These are phyloP conservation scores for Fusarium protoensiforme DNA, from an alignment of 2,329 filamentous ascomycete genomes.

Conservation along the genomic window DNA sequence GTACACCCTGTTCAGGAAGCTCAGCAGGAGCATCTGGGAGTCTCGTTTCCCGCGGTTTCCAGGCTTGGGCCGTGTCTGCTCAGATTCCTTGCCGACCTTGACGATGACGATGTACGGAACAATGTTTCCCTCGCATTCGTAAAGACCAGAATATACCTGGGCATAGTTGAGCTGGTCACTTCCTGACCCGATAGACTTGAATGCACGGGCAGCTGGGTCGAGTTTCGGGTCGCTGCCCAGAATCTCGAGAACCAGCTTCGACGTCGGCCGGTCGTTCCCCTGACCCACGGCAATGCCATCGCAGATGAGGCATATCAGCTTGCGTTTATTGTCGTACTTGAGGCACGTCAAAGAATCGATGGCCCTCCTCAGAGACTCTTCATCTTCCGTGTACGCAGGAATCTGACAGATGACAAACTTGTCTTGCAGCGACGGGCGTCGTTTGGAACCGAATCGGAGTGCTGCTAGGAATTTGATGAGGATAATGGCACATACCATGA, in stretches of 20 bases:
- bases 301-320: conserved; percentile 95
- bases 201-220: conserved; percentile 91
- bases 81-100: conserved; percentile 97
- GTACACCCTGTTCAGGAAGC: conserved; percentile 97
- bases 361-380: conserved; percentile 92
- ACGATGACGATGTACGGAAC: conserved; percentile 96
- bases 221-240: conserved; percentile 97
- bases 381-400: conserved; percentile 96
- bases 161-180: conserved; percentile 97
- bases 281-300: conserved; percentile 97
- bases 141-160: conserved; percentile 97
- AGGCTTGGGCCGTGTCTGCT: conserved; percentile 89
- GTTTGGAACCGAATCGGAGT: conserved; percentile 92
- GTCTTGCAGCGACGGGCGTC: conserved; percentile 90
- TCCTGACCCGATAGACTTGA: conserved; percentile 90
- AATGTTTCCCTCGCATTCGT: conserved; percentile 97
- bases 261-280: conserved; percentile 95
- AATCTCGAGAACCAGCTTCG: conserved; percentile 97
- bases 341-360: conserved; percentile 94
- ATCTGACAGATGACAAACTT: conserved; percentile 99
- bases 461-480: conserved; percentile 90
- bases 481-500: conserved; percentile 84
- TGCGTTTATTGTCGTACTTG: conserved; percentile 98
- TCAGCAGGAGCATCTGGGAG: conserved; percentile 94
- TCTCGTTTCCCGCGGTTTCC: conserved; percentile 99